Base-by-base conservation (phyloP, 129 eudicot genomes). In the Tanacetum coccineum region DNA sequence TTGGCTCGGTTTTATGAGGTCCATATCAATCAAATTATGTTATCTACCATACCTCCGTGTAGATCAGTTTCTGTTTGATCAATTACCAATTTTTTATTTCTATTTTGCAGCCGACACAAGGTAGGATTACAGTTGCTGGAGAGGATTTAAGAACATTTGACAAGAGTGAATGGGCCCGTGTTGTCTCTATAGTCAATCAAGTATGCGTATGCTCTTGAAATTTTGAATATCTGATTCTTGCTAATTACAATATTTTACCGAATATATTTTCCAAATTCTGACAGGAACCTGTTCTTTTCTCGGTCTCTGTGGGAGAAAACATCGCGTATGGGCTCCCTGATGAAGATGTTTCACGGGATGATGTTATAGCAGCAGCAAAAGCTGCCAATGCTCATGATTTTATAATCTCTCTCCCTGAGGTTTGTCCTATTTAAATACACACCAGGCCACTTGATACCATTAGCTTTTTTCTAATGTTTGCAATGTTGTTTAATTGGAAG, bases 381-480 rank as follows among this genome's bases (percentile, higher is more conserved):
- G 98, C 98, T 60, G 98, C 98, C 59, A 93, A 93, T 81, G 98
- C 98, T 66, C 98, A 93, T 75, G 96, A 93, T 55, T 93, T 93
- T 59, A 93, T 93, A 46, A 80, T 93, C 58, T 84, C 96, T 66
- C 80, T 93, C 71, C 98, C 98, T 48, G 95, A 93, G 96, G 98
- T 88, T 68, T 69, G 77, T 62, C 45, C 42, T 36, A 46, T 42
- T 11, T 72, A 30, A 49, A 28, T 10, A 13, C 64, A 9, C 56
- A 46, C 40, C 28, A 3, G 30, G 15, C 71, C 67, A n/a, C 58
- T 74, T 30, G 15, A 42, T 15, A 9, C 11, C 36, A 13, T 9
- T 54, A 48, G 9, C 19, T n/a, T 62, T 67, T 15, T 53, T 17
- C 22, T 75, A 42, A 32, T 40, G 46, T 26, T 64, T 56, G 22